Evolutionary conservation across 2,329 filamentous ascomycete species (phyloP), one percentile per base, ranked within the genome.

Genomic region (Colletotrichum tofieldiae): DNA sequence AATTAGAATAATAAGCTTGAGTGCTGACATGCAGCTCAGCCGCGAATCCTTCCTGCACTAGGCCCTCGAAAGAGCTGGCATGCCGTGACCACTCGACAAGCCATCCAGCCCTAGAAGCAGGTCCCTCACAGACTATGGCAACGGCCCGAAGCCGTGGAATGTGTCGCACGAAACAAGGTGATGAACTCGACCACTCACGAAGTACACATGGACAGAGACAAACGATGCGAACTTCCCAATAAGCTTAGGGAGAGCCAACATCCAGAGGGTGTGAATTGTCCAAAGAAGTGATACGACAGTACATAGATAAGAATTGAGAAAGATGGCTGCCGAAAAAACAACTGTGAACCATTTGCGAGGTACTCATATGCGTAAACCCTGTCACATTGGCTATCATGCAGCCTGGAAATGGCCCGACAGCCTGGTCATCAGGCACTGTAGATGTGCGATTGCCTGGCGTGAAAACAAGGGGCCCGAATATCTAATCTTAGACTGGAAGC

Each of bases 51-150:
- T 32, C 16, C 7, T 3, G 39, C n/a, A 6, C 12, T 32, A 20
- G 20, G 6, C 5, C 14, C 9, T 35, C 20, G 43, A 56, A 14
- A 29, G n/a, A 37, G 20, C 9, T 26, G 56, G 7, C 56, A 32
- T 32, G 16, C 11, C 23, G 16, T 32, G 14, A 23, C 43, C 58
- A 29, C 7, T 11, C 35, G 39, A 60, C 20, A 32, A 61, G 58
- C 41, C 26, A 20, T 41, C 26, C 14, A 49, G 39, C 58, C 41
- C 26, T 61, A 35, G 41, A 61, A 47, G 58, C 41, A 61, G 58
- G 58, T 61, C 58, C 39, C 7, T 9, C 18, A 3, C 58, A 35
- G 18, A n/a, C 9, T 26, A 35, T 45, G 29, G 20, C 29, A 16
- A 47, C 26, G 41, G 41, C 12, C 58, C 26, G 43, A 41, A 35